Evolutionary conservation across 202 grass and related monocot species (phyloP).

Genomic region (Elaeis oleifera): DNA sequence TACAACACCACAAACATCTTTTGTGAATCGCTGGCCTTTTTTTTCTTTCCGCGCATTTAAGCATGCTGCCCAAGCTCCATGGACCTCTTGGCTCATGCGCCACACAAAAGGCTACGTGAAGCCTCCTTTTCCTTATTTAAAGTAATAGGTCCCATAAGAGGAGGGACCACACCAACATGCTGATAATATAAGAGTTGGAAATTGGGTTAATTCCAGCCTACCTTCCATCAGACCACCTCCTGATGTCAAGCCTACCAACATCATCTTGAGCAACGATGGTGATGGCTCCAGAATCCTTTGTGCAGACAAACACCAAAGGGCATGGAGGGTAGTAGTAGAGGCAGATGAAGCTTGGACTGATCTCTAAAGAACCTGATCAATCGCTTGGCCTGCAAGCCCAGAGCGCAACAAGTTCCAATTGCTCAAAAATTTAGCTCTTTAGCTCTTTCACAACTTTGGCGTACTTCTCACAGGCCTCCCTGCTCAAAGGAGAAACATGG

Average conservation of each 20-base stretch:
- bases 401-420: constrained; percentile 66
- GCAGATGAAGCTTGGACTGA: constrained; percentile 42
- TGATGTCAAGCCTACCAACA: constrained; percentile 70
- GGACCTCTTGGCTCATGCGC: too few relatives aligned
- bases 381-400: constrained; percentile 36
- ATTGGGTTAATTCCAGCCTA: constrained; percentile 60
- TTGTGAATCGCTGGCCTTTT: too few relatives aligned
- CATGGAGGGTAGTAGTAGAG: constrained; percentile 86
- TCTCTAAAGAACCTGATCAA: constrained; percentile 52
- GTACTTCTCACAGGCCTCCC: too few relatives aligned
- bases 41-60: too few relatives aligned
- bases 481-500: too few relatives aligned
- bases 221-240: constrained; percentile 45
- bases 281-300: constrained; percentile 37
- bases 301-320: neutral
- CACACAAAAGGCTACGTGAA: too few relatives aligned
- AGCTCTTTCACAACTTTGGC: too few relatives aligned
- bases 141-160: too few relatives aligned
- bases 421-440: constrained; percentile 41
- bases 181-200: constrained; percentile 48
- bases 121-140: too few relatives aligned
- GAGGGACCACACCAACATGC: constrained; percentile 11
- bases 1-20: too few relatives aligned
- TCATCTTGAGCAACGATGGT: constrained; percentile 70
- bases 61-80: too few relatives aligned